Evolutionary conservation across 768 basidiomycete genomes (phyloP).

Genomic region (Psilocybe subaeruginosa): DNA sequence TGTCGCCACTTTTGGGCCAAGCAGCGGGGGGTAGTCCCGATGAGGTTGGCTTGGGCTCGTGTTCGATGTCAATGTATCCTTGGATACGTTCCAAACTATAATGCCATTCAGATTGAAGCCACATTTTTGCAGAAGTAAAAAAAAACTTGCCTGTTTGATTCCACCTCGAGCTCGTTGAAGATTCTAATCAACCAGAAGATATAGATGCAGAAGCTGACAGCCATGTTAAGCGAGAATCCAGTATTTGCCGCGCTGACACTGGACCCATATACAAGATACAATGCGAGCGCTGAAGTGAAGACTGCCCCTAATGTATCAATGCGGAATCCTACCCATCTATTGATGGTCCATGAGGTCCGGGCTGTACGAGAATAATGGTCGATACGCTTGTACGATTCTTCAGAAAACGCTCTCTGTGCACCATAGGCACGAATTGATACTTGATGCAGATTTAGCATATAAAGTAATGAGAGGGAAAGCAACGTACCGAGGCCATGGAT

Average conservation of each 20-base stretch:
- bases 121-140: not conserved
- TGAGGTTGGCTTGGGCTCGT: constrained; percentile 47
- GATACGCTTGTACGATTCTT: constrained; percentile 47
- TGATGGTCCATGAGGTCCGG: constrained; percentile 50
- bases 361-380: constrained; percentile 51
- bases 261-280: constrained; percentile 55
- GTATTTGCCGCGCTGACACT: constrained; percentile 40
- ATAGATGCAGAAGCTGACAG: constrained; percentile 55
- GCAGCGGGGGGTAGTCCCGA: constrained; percentile 53
- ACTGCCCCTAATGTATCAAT: constrained; percentile 58
- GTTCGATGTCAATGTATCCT: constrained; percentile 60
- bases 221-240: constrained; percentile 64
- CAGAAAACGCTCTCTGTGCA: constrained; percentile 48
- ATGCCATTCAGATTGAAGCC: too few relatives aligned
- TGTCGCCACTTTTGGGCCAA: constrained; percentile 59
- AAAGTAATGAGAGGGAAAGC: not conserved
- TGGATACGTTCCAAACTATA: constrained; percentile 52
- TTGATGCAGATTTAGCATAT: constrained; percentile 11
- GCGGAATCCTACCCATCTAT: constrained; percentile 48
- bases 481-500: constrained; percentile 54
- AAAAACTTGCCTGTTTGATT: constrained; percentile 27
- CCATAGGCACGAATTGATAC: constrained; percentile 66
- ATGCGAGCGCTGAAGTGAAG: constrained; percentile 56
- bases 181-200: constrained; percentile 53
- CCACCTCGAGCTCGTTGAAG: constrained; percentile 47